A percentile compares a stretch with the other conserved stretches of the same genome.
These are phyloP conservation scores for Scutellaria minor DNA, from an alignment of 257 asterid species.

Conservation along the genomic window DNA sequence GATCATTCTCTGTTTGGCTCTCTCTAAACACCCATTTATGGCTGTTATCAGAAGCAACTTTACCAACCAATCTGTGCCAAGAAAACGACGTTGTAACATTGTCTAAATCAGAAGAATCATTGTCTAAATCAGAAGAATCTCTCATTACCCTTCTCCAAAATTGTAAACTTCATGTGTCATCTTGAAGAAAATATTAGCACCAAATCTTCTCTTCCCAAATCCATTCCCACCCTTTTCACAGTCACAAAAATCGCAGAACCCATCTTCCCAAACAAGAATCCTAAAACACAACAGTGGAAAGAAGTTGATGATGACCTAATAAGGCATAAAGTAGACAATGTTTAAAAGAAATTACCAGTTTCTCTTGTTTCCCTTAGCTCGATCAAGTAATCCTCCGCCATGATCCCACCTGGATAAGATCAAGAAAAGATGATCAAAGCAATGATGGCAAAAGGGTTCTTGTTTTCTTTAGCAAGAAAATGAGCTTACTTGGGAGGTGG, in stretches of 20 bases:
- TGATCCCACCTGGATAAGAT: slow-evolving; percentile 73
- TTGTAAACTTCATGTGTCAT: slow-evolving; percentile 85
- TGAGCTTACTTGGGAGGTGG: slow-evolving; percentile 85
- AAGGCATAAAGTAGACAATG: neutral
- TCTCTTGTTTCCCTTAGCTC: slow-evolving; percentile 75
- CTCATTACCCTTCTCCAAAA: slow-evolving; percentile 80
- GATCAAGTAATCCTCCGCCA: slow-evolving; percentile 64
- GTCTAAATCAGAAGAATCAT: neutral
- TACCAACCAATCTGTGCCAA: slow-evolving; percentile 77
- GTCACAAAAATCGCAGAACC: slow-evolving; percentile 70
- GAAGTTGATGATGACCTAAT: neutral
- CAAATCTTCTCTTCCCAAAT: slow-evolving; percentile 58
- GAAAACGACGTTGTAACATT: slow-evolving; percentile 14
- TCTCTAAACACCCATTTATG: slow-evolving; percentile 86
- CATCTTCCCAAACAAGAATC: slow-evolving; percentile 96
- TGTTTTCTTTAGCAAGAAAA: neutral
- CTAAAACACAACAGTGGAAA: slow-evolving; percentile 40
- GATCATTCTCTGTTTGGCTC: slow-evolving; percentile 56
- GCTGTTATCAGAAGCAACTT: slow-evolving; percentile 83
- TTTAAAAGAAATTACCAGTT: slow-evolving; percentile 55
- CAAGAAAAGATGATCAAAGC: neutral
- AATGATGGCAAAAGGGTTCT: slow-evolving; percentile 7
- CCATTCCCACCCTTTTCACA: slow-evolving; percentile 65
- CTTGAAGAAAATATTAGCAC: slow-evolving; percentile 83
- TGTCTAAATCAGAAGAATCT: neutral